Evolutionary conservation across 202 grass and related monocot species (phyloP), one percentile per base, ranked within the genome.

Genomic region (Musa balbisiana): DNA sequence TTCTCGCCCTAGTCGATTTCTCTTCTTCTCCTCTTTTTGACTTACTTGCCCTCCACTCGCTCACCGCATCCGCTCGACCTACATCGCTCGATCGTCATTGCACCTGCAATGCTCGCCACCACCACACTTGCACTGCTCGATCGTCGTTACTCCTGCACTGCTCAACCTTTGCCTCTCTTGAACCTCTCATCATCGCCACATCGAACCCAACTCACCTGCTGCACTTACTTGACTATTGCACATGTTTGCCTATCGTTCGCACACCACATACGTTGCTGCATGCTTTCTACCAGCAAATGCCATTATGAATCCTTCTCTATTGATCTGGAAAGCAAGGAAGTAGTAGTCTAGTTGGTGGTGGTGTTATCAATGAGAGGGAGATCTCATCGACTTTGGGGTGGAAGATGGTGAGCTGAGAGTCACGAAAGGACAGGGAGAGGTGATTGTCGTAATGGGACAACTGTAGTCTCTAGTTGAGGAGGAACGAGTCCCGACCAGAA

Each of bases 371-470:
- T 97, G 80, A 97, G 90, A 91, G 86, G 17, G 88, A 93, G 85
- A 97, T 93, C 84, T 97, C 93, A 71, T 97, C 90, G 71, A 97
- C 82, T 64, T 84, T 87, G 49, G 93, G 93, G 72, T 90, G 93
- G 81, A 84, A 97, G 23, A 91, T 5, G 5, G 82, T 82, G 71
- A 97, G 58, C 64, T 78, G 62, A 0, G 88, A 63, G 56, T 80
- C 27, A 0, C 80, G 12, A 26, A 64, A 71, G n/a, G 69, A 16
- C 24, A 97, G 86, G 3, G 67, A 27, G 50, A 97, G 88, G 33
- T 88, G 90, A 67, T 81, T 49, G 74, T 97, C 88, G 79, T 90
- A 97, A 64, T 90, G 93, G 13, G 93, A 97, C 83, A 89, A 82
- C 82, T 80, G 86, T 17, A 21, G 17, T 9, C 84, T 80, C 55